These are phyloP conservation scores for Dispira simplex DNA, from an alignment of 192 early-diverging fungal genomes.

Conservation along the genomic window DNA sequence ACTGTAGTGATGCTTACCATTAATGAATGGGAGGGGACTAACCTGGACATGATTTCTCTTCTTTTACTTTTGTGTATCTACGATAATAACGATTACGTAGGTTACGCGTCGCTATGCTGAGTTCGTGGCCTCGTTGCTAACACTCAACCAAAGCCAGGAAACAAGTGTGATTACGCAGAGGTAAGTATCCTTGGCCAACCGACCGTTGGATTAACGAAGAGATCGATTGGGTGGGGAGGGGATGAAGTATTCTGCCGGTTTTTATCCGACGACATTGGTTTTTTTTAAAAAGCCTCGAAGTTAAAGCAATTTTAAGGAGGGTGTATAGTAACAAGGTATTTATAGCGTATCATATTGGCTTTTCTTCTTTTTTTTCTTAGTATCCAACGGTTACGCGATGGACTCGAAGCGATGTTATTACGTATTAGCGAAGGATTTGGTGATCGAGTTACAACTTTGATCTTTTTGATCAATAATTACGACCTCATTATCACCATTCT, in stretches of 20 bases:
- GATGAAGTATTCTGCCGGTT: too few species aligned
- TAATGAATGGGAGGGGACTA: too few species aligned
- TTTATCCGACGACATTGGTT: too few species aligned
- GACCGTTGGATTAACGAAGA: too few species aligned
- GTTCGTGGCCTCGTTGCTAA: slow-evolving; percentile 78
- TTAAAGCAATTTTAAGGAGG: too few species aligned
- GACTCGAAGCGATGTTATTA: slow-evolving; percentile 59
- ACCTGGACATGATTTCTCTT: too few species aligned
- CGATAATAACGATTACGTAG: slow-evolving; percentile 20
- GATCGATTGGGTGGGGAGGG: too few species aligned
- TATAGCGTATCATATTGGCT: background rate
- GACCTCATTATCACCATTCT: slow-evolving; percentile 76
- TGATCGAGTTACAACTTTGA: slow-evolving; percentile 47
- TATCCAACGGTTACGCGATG: slow-evolving; percentile 51
- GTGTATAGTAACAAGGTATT: too few species aligned
- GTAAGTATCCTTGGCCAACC: slow-evolving; percentile 18
- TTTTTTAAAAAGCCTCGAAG: too few species aligned
- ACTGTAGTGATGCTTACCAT: too few species aligned
- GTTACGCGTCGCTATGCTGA: slow-evolving; percentile 84
- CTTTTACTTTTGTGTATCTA: too few species aligned
- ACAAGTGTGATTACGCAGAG: slow-evolving; percentile 68
- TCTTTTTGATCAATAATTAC: slow-evolving; percentile 92
- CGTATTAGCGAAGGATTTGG: slow-evolving; percentile 54
- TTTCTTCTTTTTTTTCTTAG: slow-evolving; percentile 18
- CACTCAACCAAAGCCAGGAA: slow-evolving; percentile 74